Evolutionary conservation across 2,329 filamentous ascomycete species (phyloP).

Genomic region (Akanthomyces dipterigenus): DNA sequence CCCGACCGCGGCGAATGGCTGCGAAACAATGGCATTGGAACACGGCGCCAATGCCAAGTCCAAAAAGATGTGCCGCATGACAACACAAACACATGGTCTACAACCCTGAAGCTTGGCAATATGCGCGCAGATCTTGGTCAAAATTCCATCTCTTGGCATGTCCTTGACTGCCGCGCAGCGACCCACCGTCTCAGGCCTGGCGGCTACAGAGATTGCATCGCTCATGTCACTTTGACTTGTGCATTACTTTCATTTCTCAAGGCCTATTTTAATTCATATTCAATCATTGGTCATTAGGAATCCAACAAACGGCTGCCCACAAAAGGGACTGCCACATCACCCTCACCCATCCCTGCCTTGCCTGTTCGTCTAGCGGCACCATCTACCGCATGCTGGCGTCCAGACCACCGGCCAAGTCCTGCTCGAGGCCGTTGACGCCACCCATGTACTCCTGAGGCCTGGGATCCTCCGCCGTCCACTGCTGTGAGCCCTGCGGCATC

Average conservation of each 20-base stretch:
- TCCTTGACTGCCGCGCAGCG: not conserved
- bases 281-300: conserved; percentile 8
- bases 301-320: not conserved
- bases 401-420: conserved; percentile 53
- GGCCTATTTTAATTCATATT: not conserved
- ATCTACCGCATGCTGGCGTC: conserved; percentile 31
- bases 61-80: not conserved
- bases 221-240: not conserved
- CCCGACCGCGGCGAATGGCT: not conserved
- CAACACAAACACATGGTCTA: not conserved
- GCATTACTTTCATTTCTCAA: not conserved
- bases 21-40: not conserved
- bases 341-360: not conserved
- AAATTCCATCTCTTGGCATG: not conserved
- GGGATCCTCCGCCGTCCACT: conserved; percentile 55
- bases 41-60: not conserved
- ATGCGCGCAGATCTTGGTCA: not conserved
- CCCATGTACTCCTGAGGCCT: conserved; percentile 51
- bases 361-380: not conserved
- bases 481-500: conserved; percentile 41
- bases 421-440: conserved; percentile 46
- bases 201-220: conserved; percentile 6
- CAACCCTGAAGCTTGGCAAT: not conserved
- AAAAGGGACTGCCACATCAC: not conserved
- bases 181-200: not conserved